These are phyloP conservation scores for Coemansia sp. DNA, from an alignment of 192 early-diverging fungal genomes.

Conservation along the genomic window DNA sequence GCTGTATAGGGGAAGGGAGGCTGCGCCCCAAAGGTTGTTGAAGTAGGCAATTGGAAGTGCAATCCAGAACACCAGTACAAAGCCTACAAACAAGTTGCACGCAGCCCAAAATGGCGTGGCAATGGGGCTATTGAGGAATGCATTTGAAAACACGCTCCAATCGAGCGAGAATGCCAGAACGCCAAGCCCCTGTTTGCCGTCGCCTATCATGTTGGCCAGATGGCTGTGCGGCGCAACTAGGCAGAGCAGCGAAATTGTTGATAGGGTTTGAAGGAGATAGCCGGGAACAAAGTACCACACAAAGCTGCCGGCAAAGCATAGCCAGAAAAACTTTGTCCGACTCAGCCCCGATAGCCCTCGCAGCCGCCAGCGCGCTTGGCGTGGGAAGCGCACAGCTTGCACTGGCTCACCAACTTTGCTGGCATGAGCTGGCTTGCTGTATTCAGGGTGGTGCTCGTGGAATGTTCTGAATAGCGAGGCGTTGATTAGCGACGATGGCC, in stretches of 20 bases:
- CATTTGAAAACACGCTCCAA: conserved; percentile 66
- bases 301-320: conserved; percentile 50
- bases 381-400: not conserved
- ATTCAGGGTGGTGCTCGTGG: conserved; percentile 54
- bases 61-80: conserved; percentile 71
- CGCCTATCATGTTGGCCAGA: conserved; percentile 44
- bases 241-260: conserved; percentile 63
- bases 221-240: conserved; percentile 49
- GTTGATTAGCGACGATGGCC: conserved; percentile 76
- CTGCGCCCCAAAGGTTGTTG: conserved; percentile 59
- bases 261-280: conserved; percentile 62
- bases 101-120: conserved; percentile 74
- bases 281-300: conserved; percentile 61
- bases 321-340: conserved; percentile 55
- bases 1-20: conserved; percentile 61
- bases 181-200: conserved; percentile 62
- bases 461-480: conserved; percentile 75
- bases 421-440: not conserved
- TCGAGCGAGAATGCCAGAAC: conserved; percentile 68
- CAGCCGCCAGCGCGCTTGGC: conserved; percentile 11
- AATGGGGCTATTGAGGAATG: conserved; percentile 58
- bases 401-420: not conserved
- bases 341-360: conserved; percentile 6
- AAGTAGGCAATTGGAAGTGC: conserved; percentile 71
- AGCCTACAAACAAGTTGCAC: conserved; percentile 67